phyloP scores from a whole-genome alignment of 129 eudicot species.

The Smallanthus sonchifolius region DNA sequence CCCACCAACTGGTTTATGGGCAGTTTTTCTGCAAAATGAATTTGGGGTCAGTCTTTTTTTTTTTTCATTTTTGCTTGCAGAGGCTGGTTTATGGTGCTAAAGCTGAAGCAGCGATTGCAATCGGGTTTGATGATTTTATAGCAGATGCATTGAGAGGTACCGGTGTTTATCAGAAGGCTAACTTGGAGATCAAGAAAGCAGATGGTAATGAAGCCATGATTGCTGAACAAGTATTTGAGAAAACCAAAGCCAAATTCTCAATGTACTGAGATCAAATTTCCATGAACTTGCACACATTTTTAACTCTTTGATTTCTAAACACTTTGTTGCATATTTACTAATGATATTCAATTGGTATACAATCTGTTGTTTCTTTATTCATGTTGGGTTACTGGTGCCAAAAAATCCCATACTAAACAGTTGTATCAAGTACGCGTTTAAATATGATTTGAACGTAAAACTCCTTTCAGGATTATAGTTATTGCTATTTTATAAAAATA shows the following conservation, averaged over 20 bases:
- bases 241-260: conserved; percentile 64
- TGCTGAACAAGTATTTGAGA: conserved; percentile 89
- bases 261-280: conserved; percentile 18
- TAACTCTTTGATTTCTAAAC: conserved; percentile 25
- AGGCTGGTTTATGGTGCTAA: conserved; percentile 90
- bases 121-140: conserved; percentile 81
- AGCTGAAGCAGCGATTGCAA: conserved; percentile 87
- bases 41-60: not conserved
- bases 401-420: too few relatives aligned
- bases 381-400: not conserved
- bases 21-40: not conserved
- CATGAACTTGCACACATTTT: not conserved
- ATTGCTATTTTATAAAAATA: too few relatives aligned
- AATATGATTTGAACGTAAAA: too few relatives aligned
- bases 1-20: not conserved
- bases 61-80: conserved; percentile 25
- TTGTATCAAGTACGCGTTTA: too few relatives aligned
- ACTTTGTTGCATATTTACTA: conserved; percentile 20
- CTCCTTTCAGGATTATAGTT: too few relatives aligned
- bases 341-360: conserved; percentile 12
- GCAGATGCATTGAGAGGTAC: conserved; percentile 91
- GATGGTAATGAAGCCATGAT: conserved; percentile 64
- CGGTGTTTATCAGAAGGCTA: conserved; percentile 64
- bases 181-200: conserved; percentile 73
- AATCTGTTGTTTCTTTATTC: not conserved